These are phyloP conservation scores for Fusarium humuli DNA, from an alignment of 2,329 filamentous ascomycete species.

Conservation along the genomic window DNA sequence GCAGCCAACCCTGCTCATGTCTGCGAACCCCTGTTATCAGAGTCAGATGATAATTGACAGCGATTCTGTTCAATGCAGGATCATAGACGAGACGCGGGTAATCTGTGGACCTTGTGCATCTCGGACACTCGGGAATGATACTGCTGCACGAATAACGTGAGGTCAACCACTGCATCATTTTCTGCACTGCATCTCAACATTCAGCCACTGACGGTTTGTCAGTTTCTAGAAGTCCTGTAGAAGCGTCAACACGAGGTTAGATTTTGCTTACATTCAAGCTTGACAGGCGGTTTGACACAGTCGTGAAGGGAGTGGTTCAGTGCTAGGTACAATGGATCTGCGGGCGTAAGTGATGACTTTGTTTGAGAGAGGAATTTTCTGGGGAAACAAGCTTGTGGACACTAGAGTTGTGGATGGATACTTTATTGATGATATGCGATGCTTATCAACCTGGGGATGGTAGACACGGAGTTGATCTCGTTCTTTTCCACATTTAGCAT, in stretches of 20 bases:
- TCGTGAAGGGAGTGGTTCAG: neutral
- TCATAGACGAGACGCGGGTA: neutral
- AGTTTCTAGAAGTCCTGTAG: conserved; percentile 27
- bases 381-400: conserved; percentile 34
- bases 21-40: neutral
- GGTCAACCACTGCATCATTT: neutral
- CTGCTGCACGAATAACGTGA: conserved; percentile 1
- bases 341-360: conserved; percentile 15
- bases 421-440: conserved; percentile 10
- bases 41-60: neutral
- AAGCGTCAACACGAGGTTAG: conserved; percentile 8
- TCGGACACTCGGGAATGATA: conserved; percentile 10
- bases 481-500: neutral
- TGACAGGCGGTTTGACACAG: neutral
- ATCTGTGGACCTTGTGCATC: neutral
- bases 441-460: neutral
- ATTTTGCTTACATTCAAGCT: conserved; percentile 13
- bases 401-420: conserved; percentile 18
- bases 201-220: neutral
- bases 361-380: conserved; percentile 19
- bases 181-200: neutral
- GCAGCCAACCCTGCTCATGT: neutral
- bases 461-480: neutral
- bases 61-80: neutral
- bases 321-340: conserved; percentile 4